phyloP scores from a whole-genome alignment of 2,329 filamentous ascomycete genomes.

The Hansfordia pulvinata region DNA sequence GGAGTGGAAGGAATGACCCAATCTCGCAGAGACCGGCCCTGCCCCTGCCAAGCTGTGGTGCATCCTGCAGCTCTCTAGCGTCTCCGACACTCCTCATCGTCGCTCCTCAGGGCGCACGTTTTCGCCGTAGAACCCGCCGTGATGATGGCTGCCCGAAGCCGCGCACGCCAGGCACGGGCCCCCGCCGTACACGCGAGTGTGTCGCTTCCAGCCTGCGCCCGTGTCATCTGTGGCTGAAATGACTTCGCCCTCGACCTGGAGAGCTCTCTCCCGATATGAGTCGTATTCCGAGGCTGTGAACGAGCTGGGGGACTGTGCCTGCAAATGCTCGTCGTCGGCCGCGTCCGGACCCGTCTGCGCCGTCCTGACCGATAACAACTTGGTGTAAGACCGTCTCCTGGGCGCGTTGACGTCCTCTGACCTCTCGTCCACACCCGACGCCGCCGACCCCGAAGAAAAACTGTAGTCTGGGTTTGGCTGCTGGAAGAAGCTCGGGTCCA shows the following conservation, averaged over 20 bases:
- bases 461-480: constrained; percentile 37
- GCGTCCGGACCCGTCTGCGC: constrained; percentile 6
- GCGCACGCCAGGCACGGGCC: constrained; percentile 42
- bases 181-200: constrained; percentile 45
- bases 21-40: too few species aligned
- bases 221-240: constrained; percentile 31
- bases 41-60: too few species aligned
- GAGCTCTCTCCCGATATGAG: constrained; percentile 18
- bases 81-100: too few species aligned
- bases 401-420: too few species aligned
- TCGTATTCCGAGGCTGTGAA: constrained; percentile 31
- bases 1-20: too few species aligned
- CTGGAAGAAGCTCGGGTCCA: constrained; percentile 28
- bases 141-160: constrained; percentile 28
- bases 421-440: too few species aligned
- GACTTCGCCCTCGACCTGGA: constrained; percentile 35
- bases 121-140: constrained; percentile 37
- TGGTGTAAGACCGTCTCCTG: constrained; percentile 28
- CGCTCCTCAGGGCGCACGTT: constrained; percentile 39
- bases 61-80: too few species aligned
- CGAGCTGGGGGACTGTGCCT: constrained; percentile 29
- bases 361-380: constrained; percentile 20
- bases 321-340: constrained; percentile 10
- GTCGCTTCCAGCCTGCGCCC: constrained; percentile 38
- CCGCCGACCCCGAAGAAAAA: constrained; percentile 15